Conservation (phyloP, 1,139 yeast species). For the Barnettozyma hawaiiensis region DNA sequence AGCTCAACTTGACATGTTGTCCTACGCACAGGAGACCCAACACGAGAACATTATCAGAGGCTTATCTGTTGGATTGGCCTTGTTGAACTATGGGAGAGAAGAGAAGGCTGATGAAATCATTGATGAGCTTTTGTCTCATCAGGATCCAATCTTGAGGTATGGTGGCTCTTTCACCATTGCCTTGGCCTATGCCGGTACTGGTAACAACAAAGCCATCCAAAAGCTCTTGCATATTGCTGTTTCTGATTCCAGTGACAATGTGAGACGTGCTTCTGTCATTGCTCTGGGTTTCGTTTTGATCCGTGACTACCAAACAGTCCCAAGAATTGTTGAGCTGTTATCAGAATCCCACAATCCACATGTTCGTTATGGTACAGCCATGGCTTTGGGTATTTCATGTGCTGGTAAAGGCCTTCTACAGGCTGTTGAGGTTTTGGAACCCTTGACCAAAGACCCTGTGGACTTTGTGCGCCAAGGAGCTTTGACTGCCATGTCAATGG, state of each 20-base stretch:
- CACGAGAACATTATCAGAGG: slow-evolving; percentile 95
- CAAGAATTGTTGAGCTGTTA: slow-evolving; percentile 87
- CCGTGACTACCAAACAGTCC: slow-evolving; percentile 89
- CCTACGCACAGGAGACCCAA: slow-evolving; percentile 91
- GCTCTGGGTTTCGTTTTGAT: slow-evolving; percentile 89
- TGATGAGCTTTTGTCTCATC: slow-evolving; percentile 62
- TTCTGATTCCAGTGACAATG: slow-evolving; percentile 94
- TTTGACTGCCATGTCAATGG: slow-evolving; percentile 86
- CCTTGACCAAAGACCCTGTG: slow-evolving; percentile 87
- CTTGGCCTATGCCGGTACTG: slow-evolving; percentile 95
- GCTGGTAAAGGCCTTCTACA: slow-evolving; percentile 89
- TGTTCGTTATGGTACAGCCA: slow-evolving; percentile 96
- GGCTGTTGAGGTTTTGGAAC: slow-evolving; percentile 89
- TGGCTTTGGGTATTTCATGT: slow-evolving; percentile 95
- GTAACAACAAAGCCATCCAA: slow-evolving; percentile 81
- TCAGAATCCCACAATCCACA: slow-evolving; percentile 97
- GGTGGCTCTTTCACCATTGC: slow-evolving; percentile 96
- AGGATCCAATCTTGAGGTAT: slow-evolving; percentile 81
- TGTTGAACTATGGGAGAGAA: slow-evolving; percentile 82
- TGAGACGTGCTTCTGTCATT: slow-evolving; percentile 92
- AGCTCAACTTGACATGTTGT: slow-evolving; percentile 76
- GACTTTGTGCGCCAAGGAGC: slow-evolving; percentile 99
- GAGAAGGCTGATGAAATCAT: slow-evolving; percentile 74
- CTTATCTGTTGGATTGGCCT: slow-evolving; percentile 81
- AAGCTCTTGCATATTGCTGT: slow-evolving; percentile 88